Percentiles rank a stretch among this genome's conserved stretches.
Conservation (phyloP, 1,284 basidiomycete species). For the Rhodotorula glutinis region DNA sequence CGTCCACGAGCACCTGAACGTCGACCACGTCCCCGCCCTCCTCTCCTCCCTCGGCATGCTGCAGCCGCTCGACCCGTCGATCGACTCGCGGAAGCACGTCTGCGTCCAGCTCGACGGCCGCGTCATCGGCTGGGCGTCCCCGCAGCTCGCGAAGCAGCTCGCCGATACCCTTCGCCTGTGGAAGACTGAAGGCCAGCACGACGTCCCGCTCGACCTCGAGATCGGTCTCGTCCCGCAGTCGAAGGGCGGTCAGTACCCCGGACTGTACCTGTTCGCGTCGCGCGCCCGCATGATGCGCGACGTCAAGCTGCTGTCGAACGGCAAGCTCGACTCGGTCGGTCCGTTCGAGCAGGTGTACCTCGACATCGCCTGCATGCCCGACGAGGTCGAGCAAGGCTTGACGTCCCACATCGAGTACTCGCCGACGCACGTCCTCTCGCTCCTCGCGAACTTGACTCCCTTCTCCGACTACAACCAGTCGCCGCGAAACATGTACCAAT, state of each 20-base stretch:
- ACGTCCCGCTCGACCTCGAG: constrained; percentile 89
- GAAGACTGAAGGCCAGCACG: constrained; percentile 85
- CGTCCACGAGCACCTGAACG: constrained; percentile 71
- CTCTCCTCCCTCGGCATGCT: constrained; percentile 92
- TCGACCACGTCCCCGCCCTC: constrained; percentile 74
- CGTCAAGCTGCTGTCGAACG: constrained; percentile 85
- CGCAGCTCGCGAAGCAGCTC: constrained; percentile 70
- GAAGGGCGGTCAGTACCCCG: constrained; percentile 94
- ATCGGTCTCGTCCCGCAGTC: constrained; percentile 88
- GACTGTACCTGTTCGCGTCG: constrained; percentile 87
- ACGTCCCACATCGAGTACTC: constrained; percentile 86
- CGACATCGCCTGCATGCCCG: constrained; percentile 89
- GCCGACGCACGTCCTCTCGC: constrained; percentile 90
- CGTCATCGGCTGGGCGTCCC: constrained; percentile 91
- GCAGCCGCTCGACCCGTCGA: constrained; percentile 69
- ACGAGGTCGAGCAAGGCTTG: constrained; percentile 77
- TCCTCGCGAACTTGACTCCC: constrained; percentile 62
- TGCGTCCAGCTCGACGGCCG: constrained; percentile 92
- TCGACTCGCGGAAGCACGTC: constrained; percentile 77
- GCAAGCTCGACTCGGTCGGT: constrained; percentile 83
- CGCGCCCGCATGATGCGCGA: constrained; percentile 96
- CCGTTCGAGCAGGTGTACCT: constrained; percentile 99
- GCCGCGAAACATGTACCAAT: constrained; percentile 62
- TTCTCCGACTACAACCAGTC: constrained; percentile 90
- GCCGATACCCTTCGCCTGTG: constrained; percentile 82